phyloP scores from a whole-genome alignment of 2,329 filamentous ascomycete species.

The Laburnicola sp. region DNA sequence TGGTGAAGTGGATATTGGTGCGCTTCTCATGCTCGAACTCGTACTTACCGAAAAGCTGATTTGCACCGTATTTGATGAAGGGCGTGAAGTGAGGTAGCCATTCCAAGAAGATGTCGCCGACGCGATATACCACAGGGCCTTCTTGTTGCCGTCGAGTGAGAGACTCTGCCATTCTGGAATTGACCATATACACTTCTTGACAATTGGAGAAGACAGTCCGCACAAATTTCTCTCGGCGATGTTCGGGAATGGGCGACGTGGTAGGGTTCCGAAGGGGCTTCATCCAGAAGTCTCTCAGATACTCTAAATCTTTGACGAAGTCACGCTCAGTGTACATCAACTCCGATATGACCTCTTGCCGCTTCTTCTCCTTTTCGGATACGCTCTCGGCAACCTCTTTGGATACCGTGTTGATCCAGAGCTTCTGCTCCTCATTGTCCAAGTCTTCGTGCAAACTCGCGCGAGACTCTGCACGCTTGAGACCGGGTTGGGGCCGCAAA shows the following conservation, averaged over 20 bases:
- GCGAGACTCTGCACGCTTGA: slow-evolving; percentile 72
- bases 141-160: slow-evolving; percentile 90
- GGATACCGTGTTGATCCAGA: slow-evolving; percentile 98
- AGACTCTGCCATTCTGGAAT: slow-evolving; percentile 83
- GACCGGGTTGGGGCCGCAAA: slow-evolving; percentile 84
- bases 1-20: slow-evolving; percentile 79
- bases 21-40: slow-evolving; percentile 97
- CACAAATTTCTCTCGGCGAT: slow-evolving; percentile 86
- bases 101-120: slow-evolving; percentile 93
- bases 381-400: slow-evolving; percentile 92
- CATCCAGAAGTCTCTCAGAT: slow-evolving; percentile 98
- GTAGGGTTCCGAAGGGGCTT: slow-evolving; percentile 73
- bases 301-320: slow-evolving; percentile 98
- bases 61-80: slow-evolving; percentile 94
- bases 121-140: slow-evolving; percentile 80
- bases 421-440: slow-evolving; percentile 85
- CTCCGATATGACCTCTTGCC: slow-evolving; percentile 97
- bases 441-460: slow-evolving; percentile 82
- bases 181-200: slow-evolving; percentile 90
- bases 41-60: slow-evolving; percentile 94
- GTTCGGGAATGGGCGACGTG: slow-evolving; percentile 83
- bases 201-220: slow-evolving; percentile 95
- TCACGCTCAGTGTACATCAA: slow-evolving; percentile 98
- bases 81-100: slow-evolving; percentile 91
- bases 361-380: slow-evolving; percentile 90